These are phyloP conservation scores for Poa annua DNA, from an alignment of 176 grass and related monocot species.

Conservation along the genomic window DNA sequence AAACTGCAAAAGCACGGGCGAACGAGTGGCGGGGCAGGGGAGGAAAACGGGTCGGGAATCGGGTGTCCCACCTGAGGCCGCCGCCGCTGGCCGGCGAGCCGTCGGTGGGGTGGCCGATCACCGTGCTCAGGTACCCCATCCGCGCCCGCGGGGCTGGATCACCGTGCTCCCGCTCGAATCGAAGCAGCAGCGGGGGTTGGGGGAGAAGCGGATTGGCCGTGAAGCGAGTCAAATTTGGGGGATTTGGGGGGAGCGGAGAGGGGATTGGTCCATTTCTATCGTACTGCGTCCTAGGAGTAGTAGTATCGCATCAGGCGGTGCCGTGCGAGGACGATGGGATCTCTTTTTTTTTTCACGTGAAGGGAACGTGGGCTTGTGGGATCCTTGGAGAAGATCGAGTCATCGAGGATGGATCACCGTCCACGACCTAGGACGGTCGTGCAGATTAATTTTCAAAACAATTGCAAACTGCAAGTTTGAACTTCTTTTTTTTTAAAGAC, in stretches of 20 bases:
- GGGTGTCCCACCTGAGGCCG: constrained; percentile 52
- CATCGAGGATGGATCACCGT: too few relatives aligned
- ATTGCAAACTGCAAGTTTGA: too few relatives aligned
- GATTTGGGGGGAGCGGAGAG: constrained; percentile 34
- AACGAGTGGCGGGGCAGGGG: too few relatives aligned
- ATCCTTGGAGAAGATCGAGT: too few relatives aligned
- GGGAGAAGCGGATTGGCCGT: neutral
- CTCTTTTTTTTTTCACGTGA: too few relatives aligned
- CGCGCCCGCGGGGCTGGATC: neutral
- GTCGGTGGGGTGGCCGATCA: constrained; percentile 64
- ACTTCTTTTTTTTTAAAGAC: too few relatives aligned
- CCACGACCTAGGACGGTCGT: too few relatives aligned
- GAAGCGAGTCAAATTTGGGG: constrained; percentile 7
- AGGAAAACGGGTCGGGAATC: neutral
- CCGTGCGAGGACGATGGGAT: too few relatives aligned
- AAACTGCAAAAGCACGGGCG: neutral
- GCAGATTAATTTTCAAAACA: too few relatives aligned
- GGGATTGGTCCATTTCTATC: constrained; percentile 47
- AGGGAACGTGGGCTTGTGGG: too few relatives aligned
- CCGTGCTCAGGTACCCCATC: constrained; percentile 62
- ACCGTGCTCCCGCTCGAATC: neutral
- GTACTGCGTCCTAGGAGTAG: too few relatives aligned
- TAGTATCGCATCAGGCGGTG: too few relatives aligned
- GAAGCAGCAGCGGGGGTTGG: neutral
- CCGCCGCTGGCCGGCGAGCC: constrained; percentile 63